Base-by-base conservation (phyloP, 2,329 filamentous ascomycete species). In the Calonectria hongkongensis region DNA sequence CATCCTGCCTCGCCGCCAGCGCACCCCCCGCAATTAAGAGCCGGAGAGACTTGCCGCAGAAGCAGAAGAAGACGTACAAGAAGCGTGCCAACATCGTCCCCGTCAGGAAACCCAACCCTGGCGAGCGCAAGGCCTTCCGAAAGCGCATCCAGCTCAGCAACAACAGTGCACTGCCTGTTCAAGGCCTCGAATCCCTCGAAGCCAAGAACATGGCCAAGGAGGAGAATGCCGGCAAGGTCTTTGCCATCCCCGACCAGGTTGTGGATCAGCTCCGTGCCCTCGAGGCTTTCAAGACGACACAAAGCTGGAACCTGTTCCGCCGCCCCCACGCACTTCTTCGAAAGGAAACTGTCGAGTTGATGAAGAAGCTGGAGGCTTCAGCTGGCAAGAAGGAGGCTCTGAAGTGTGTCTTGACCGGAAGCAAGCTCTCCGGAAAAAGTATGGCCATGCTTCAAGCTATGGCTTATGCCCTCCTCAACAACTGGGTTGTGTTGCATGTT, bases 91-190 rank as follows among this genome's bases (percentile, higher is more conserved):
- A 83, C 68, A 80, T 87, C 54, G 84, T 83, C 30, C 84, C 85
- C 30, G 82, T 86, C 68, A 90, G 89, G 84, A 88, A 91, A 76
- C 93, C 94, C 25, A 87, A 87, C 15, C 88, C 91, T 3, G 96
- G 96, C 76, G 96, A 98, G 88, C 92, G 96, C 77, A 98, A 95
- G 86, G 94, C 94, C 33, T 88, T 94, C 82, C 92, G 95, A 76
- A 98, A 97, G 87, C 92, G 94, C 78, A 94, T 99, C 80, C 92
- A 97, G 72, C 91, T 99, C 73, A 96, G 94, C 88, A 99, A 98
- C 86, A 94, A 94, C 84, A 98, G 98, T 85, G 97, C 97, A 63
- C 87, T 98, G 45, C 91, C 93, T 72, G 93, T 98, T 9, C 82
- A 87, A 28, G 94, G 91, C 13, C 87, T 98, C 77, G 85, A 88